Evolutionary conservation across 164 flowering plant species (phyloP).

Genomic region (Echeveria elegans): DNA sequence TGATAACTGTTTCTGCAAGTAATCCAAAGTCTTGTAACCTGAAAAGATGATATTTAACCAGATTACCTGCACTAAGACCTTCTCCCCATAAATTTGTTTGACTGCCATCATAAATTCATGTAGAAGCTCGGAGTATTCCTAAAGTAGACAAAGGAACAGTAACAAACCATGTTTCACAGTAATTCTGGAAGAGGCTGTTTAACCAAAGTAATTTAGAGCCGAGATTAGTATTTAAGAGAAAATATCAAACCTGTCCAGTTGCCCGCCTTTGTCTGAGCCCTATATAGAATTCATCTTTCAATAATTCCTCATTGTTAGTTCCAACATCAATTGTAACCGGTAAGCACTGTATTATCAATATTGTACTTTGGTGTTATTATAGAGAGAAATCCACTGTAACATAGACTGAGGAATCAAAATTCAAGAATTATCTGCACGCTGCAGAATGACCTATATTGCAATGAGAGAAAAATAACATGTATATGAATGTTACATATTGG

Average conservation of each 20-base stretch:
- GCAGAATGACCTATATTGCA: neutral
- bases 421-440: neutral
- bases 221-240: neutral
- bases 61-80: slow-evolving; percentile 31
- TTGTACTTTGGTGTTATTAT: neutral
- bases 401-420: neutral
- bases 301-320: slow-evolving; percentile 35
- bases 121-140: slow-evolving; percentile 45
- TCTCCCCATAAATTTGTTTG: slow-evolving; percentile 45
- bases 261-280: slow-evolving; percentile 44
- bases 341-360: slow-evolving; percentile 25
- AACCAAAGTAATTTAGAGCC: neutral
- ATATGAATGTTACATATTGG: neutral
- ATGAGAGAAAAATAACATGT: neutral
- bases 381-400: neutral
- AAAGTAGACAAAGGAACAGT: neutral
- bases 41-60: neutral
- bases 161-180: neutral
- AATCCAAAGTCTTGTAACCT: neutral
- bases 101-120: slow-evolving; percentile 43
- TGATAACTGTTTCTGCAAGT: neutral
- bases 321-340: slow-evolving; percentile 46
- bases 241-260: slow-evolving; percentile 31
- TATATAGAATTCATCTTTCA: slow-evolving; percentile 41
- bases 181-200: neutral